These are phyloP conservation scores for Nemania sp. DNA, from an alignment of 2,329 filamentous ascomycete species.

Conservation along the genomic window DNA sequence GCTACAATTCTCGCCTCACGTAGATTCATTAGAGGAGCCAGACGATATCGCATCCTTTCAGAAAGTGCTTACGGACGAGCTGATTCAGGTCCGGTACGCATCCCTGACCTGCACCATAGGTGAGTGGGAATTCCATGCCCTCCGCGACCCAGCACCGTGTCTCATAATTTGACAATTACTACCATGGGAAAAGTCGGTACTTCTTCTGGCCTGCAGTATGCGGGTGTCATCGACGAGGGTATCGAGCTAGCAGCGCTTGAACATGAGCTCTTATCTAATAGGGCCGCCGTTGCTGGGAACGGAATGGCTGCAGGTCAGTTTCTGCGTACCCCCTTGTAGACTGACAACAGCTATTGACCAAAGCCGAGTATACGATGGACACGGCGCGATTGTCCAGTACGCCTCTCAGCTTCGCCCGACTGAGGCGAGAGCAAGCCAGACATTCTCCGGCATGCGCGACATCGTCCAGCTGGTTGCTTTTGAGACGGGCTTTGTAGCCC, in stretches of 20 bases:
- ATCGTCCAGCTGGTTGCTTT: constrained; percentile 52
- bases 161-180: constrained; percentile 12
- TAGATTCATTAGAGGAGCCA: constrained; percentile 41
- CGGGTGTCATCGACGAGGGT: constrained; percentile 38
- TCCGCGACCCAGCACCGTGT: neutral
- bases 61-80: constrained; percentile 45
- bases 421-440: constrained; percentile 6
- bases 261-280: constrained; percentile 32
- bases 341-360: constrained; percentile 19
- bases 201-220: constrained; percentile 31
- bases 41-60: constrained; percentile 53
- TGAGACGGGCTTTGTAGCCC: constrained; percentile 54
- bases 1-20: constrained; percentile 45
- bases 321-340: neutral
- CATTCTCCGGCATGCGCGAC: constrained; percentile 33
- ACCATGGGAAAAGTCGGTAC: constrained; percentile 31
- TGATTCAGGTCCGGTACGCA: constrained; percentile 40
- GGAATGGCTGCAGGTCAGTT: constrained; percentile 39
- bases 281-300: constrained; percentile 44
- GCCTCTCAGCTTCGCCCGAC: constrained; percentile 20
- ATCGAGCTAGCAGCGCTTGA: constrained; percentile 25
- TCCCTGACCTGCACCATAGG: constrained; percentile 52
- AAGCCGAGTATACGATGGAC: constrained; percentile 33
- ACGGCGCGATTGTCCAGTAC: constrained; percentile 38
- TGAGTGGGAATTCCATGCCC: constrained; percentile 38